Evolutionary conservation across 2,329 filamentous ascomycete genomes (phyloP), one percentile per base, ranked within the genome.

Genomic region (Tolypocladium ovalisporum): DNA sequence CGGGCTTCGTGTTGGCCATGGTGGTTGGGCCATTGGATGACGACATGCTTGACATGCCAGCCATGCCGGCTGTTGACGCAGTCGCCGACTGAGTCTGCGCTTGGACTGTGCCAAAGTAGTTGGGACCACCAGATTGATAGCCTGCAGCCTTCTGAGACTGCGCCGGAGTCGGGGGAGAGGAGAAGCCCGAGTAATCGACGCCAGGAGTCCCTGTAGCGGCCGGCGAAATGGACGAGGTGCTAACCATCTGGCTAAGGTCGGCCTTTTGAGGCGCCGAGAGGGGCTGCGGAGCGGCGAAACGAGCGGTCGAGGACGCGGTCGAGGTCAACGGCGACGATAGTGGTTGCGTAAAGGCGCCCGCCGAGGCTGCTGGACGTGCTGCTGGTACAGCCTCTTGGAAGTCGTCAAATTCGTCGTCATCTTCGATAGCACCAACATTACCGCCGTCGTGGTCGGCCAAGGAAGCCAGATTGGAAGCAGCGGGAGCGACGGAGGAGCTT

Each of bases 351-450:
- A 68, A 64, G 12, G 60, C 66, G 54, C 59, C 63, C 24, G 73
- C 66, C 67, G 76, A 63, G 62, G 79, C 72, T 22, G 77, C 70
- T 13, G 78, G 69, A n/a, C 72, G 72, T 17, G 77, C 67, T 32
- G 83, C 76, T 4, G 87, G 83, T 3, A 88, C 77, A 17, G 93
- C 93, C 24, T 91, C 96, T 72, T 96, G 90, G 79, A 97, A 97
- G 68, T 99, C 94, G 68, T 97, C 94, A 67, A 97, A 97, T 62
- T 97, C 94, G 64, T 96, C 92, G 62, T 97, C 93, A 61, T 83
- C 85, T 47, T 77, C 76, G 35, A 73, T 72, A 19, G 73, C 53
- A 22, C 62, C 62, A 1, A 59, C 62, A 36, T 60, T 60, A 54
- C 56, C 56, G 56, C 47, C 47, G 17, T 61, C 64, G 55, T 62